phyloP scores from a whole-genome alignment of 768 basidiomycete genomes.

The Plicaturopsis crispa region DNA sequence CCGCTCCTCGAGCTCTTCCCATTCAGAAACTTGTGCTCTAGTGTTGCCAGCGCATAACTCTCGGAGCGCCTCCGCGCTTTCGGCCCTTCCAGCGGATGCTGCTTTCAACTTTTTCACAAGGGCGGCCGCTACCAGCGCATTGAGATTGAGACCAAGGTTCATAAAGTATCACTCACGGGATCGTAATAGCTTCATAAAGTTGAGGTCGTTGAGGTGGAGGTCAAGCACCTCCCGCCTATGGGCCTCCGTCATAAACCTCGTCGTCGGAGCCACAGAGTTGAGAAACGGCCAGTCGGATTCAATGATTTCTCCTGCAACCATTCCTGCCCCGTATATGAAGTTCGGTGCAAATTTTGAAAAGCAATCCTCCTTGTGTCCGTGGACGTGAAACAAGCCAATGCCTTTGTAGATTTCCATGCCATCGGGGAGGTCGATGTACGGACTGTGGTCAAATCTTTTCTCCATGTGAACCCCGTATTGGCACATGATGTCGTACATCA shows the following conservation, averaged over 20 bases:
- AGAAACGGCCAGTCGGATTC: conserved; percentile 3
- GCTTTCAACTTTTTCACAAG: conserved; percentile 1
- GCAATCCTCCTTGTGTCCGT: conserved; percentile 4
- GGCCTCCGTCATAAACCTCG: neutral
- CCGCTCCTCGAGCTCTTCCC: neutral
- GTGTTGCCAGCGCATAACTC: neutral
- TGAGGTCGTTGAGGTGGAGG: conserved; percentile 5
- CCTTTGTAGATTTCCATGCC: conserved; percentile 1
- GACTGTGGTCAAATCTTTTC: neutral
- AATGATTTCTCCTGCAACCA: conserved; percentile 15
- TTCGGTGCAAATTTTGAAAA: conserved; percentile 1
- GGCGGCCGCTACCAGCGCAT: no score
- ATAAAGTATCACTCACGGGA: neutral
- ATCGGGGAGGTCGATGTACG: neutral
- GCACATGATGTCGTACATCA: neutral
- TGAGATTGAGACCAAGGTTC: neutral
- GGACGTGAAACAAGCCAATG: conserved; percentile 6
- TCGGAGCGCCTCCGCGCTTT: neutral
- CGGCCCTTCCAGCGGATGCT: neutral
- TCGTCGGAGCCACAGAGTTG: conserved; percentile 1
- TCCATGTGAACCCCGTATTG: neutral
- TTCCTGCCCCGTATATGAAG: conserved; percentile 11
- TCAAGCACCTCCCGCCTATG: conserved; percentile 4
- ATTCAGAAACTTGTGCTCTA: neutral
- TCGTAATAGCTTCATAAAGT: conserved; percentile 4